Conservation (phyloP, 225 moss, liverwort and hornwort genomes). For the Neckera pumila region DNA sequence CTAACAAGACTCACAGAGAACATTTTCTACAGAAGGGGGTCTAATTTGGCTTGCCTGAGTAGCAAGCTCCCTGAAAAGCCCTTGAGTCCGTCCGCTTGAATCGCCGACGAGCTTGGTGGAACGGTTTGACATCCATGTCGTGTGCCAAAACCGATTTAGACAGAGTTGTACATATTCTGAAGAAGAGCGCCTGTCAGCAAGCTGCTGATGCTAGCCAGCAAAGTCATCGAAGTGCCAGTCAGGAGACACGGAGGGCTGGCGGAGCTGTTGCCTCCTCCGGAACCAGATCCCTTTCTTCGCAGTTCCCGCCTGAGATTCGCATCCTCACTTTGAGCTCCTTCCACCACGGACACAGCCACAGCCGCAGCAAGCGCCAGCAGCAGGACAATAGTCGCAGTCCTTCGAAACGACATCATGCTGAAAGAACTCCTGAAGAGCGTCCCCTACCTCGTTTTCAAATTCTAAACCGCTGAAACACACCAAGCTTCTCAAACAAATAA, state of each 20-base stretch:
- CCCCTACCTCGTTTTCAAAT: background rate
- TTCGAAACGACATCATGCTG: background rate
- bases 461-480: background rate
- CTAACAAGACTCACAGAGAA: background rate
- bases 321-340: background rate
- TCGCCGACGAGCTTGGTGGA: background rate
- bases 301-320: slow-evolving; percentile 3
- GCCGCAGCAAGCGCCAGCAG: background rate
- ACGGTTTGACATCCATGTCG: background rate
- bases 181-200: background rate
- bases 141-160: background rate
- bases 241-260: background rate
- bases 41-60: background rate
- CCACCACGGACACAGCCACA: background rate
- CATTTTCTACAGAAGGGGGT: background rate
- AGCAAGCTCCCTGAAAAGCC: background rate
- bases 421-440: background rate
- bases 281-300: background rate
- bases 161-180: background rate
- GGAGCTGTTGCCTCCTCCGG: background rate
- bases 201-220: background rate
- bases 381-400: background rate
- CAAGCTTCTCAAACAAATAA: background rate
- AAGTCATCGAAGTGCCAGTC: background rate
- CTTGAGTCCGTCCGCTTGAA: background rate